phyloP scores from a whole-genome alignment of 352 stramenopile genomes.

The Hyaloperonospora brassicae region DNA sequence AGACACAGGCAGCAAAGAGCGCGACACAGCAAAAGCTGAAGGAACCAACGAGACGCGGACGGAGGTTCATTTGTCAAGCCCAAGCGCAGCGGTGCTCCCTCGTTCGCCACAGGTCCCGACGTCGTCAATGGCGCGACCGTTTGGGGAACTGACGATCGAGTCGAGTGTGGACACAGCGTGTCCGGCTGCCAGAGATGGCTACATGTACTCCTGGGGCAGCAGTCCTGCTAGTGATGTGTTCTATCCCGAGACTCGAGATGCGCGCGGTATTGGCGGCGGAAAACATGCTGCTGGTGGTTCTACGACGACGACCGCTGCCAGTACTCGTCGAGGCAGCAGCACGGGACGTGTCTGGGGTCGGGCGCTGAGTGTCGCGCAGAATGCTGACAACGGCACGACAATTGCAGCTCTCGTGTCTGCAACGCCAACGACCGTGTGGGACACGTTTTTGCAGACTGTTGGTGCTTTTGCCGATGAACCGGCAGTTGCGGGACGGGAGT shows the following conservation, averaged over 20 bases:
- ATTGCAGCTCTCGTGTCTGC: slow-evolving; percentile 18
- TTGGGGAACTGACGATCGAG: slow-evolving; percentile 28
- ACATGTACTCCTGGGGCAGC: slow-evolving; percentile 37
- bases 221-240: slow-evolving; percentile 11
- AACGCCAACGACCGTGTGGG: slow-evolving; percentile 19
- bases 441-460: slow-evolving; percentile 27
- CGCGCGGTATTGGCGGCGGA: slow-evolving; percentile 2
- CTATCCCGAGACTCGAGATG: slow-evolving; percentile 1
- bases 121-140: slow-evolving; percentile 5
- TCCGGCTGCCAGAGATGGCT: slow-evolving; percentile 19
- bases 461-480: slow-evolving; percentile 11
- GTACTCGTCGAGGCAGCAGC: slow-evolving; percentile 11
- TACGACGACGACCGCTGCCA: background rate
- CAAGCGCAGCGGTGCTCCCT: too few species aligned
- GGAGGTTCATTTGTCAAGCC: too few species aligned
- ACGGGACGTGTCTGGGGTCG: slow-evolving; percentile 18
- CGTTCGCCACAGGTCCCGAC: background rate
- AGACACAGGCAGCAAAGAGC: background rate
- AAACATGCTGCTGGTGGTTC: too few species aligned
- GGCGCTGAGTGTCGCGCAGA: slow-evolving; percentile 21
- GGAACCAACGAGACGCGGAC: background rate
- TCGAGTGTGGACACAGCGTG: slow-evolving; percentile 8
- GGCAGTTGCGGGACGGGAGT: slow-evolving; percentile 21
- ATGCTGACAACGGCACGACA: slow-evolving; percentile 10
- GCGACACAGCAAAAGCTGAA: slow-evolving; percentile 2